phyloP scores from a whole-genome alignment of 2,329 filamentous ascomycete genomes.

The Xylariaceae sp. region DNA sequence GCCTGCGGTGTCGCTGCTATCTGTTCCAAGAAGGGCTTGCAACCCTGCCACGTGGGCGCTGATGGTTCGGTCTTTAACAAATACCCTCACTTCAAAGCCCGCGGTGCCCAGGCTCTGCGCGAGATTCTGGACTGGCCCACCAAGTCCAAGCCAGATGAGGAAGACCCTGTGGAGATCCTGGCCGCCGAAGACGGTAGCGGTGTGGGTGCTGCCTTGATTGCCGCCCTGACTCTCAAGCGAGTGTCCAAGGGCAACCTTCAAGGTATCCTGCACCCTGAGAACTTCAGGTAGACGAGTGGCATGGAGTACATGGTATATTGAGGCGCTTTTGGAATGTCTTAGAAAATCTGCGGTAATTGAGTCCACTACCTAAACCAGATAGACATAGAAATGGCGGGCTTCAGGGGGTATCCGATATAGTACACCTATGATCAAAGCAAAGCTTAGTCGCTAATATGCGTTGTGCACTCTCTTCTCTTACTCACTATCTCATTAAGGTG shows the following conservation, averaged over 20 bases:
- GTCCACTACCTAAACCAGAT: constrained; percentile 18
- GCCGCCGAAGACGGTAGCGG: constrained; percentile 93
- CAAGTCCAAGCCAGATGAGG: constrained; percentile 61
- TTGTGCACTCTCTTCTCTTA: constrained; percentile 9
- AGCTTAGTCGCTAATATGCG: background rate
- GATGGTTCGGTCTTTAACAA: constrained; percentile 99
- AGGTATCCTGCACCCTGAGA: constrained; percentile 60
- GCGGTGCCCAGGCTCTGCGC: constrained; percentile 79
- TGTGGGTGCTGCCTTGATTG: constrained; percentile 95
- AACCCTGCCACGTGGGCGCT: constrained; percentile 86
- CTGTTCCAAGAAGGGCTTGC: constrained; percentile 89
- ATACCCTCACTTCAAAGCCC: constrained; percentile 95
- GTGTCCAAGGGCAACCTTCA: constrained; percentile 58
- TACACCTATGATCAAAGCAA: constrained; percentile 7
- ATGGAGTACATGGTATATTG: constrained; percentile 1
- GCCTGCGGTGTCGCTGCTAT: constrained; percentile 94
- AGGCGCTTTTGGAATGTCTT: constrained; percentile 12
- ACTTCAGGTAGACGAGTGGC: constrained; percentile 41
- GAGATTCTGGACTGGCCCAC: constrained; percentile 94
- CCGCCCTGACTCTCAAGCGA: constrained; percentile 61
- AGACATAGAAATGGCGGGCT: constrained; percentile 14
- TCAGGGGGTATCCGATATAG: constrained; percentile 6
- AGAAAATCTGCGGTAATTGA: constrained; percentile 6
- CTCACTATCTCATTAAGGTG: constrained; percentile 58
- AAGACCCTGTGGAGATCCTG: constrained; percentile 81